Evolutionary conservation across 2,329 filamentous ascomycete genomes (phyloP), one percentile per base, ranked within the genome.

Genomic region (Fusarium anguioides): DNA sequence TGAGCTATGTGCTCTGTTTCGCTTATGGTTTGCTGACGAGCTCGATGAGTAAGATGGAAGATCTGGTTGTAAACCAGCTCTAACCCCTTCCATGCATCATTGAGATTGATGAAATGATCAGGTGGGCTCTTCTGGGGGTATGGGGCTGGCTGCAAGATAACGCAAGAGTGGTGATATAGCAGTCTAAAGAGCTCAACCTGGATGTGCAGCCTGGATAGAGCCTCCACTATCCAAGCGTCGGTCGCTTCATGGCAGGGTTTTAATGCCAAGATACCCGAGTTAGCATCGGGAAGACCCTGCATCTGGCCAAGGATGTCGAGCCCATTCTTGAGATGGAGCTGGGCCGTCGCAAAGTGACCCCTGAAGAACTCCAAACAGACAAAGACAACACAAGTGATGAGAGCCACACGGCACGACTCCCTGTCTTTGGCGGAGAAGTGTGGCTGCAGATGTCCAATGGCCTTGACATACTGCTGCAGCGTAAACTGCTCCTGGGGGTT

Each of bases 161-260:
- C 6, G 20, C 56, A 64, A 3, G 60, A 48, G 29, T 70, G 71
- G 7, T 56, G 58, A 10, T 66, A 63, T 7, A 63, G 63, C 15
- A 65, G 48, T 37, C 60, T 59, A 20, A 74, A 69, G 6, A 76
- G 66, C n/a, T 70, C 67, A 14, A 70, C 52, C 54, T 75, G 73
- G 4, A 77, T 52, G 35, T 75, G 71, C 6, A 77, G 61, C 24
- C 75, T 71, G 1, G 73, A 70, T 29, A 85, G 81, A 4, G 75
- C 77, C 56, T 83, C 80, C 5, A 79, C 62, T 17, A 86, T 80
- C 74, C 78, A 81, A 36, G 79, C 75, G 41, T 85, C 81, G 1
- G 76, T 68, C 2, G 73, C 73, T 6, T 78, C 75, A 5, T 26
- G 58, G 3, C 44, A 57, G 12, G 58, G 37, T 20, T 61, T 60